Percentiles rank a stretch among this genome's conserved stretches.
These are phyloP conservation scores for Coprinellus aureogranulatus DNA, from an alignment of 768 basidiomycete genomes.

Conservation along the genomic window DNA sequence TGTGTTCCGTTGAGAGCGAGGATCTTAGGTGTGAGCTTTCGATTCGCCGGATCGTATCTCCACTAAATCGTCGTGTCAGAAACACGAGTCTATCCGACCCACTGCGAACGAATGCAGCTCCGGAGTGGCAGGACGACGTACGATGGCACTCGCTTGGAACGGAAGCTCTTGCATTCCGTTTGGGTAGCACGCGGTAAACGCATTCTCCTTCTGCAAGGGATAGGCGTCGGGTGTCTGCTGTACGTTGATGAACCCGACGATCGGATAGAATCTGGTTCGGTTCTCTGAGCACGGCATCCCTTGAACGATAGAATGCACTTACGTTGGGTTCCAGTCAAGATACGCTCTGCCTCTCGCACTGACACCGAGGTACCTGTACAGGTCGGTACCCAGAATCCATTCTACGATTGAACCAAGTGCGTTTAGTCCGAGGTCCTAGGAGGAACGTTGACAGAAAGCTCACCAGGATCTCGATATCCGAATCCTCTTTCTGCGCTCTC, in stretches of 20 bases:
- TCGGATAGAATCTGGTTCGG: background rate
- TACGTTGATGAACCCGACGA: background rate
- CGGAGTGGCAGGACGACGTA: background rate
- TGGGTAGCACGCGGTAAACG: background rate
- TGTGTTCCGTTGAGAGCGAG: background rate
- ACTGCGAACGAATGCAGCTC: no score
- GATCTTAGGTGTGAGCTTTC: background rate
- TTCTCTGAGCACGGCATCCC: no score
- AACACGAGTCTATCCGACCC: background rate
- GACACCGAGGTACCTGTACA: background rate
- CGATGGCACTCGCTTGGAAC: conserved; percentile 2
- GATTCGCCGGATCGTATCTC: background rate
- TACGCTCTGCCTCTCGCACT: background rate
- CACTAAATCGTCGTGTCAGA: background rate
- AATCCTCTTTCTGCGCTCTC: background rate
- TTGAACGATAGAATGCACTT: no score
- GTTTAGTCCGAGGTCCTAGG: background rate
- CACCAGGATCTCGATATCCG: conserved; percentile 5
- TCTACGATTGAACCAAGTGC: background rate
- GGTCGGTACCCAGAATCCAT: conserved; percentile 1
- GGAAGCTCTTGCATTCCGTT: conserved; percentile 1
- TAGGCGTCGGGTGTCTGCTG: background rate
- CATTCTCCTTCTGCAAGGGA: background rate
- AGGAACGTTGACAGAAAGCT: background rate
- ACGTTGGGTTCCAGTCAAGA: background rate